phyloP scores from a whole-genome alignment of 257 asterid species.

The Ehretia macrophylla region DNA sequence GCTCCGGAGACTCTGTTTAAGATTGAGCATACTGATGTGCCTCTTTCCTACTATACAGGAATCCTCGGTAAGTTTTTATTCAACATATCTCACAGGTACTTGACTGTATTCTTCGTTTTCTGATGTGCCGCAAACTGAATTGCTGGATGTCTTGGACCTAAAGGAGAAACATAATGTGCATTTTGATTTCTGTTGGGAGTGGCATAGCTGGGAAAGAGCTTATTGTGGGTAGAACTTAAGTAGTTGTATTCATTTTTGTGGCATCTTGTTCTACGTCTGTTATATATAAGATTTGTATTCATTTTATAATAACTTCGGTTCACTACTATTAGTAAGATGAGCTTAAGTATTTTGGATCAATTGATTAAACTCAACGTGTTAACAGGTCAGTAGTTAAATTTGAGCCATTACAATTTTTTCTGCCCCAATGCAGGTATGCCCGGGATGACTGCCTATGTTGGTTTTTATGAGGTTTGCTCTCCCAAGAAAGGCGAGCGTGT shows the following conservation, averaged over 20 bases:
- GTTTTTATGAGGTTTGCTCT: constrained; percentile 16
- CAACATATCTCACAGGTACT: background rate
- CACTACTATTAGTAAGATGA: no score
- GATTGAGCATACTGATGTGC: constrained; percentile 17
- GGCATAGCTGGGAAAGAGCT: no score
- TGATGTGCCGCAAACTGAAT: no score
- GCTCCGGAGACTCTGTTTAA: constrained; percentile 2
- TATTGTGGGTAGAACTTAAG: no score
- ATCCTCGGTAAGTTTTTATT: constrained; percentile 10
- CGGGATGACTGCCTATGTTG: constrained; percentile 25
- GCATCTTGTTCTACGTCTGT: no score
- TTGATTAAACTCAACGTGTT: no score
- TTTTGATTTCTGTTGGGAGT: no score
- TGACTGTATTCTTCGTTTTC: no score
- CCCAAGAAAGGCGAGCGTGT: constrained; percentile 26
- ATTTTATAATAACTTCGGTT: background rate
- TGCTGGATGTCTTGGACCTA: no score
- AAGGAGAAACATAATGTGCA: no score
- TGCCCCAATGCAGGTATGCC: constrained; percentile 2
- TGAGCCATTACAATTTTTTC: background rate
- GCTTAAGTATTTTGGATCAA: no score
- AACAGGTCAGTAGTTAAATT: background rate
- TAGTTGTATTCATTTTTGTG: no score
- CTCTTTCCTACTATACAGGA: constrained; percentile 19
- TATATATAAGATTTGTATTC: background rate